A percentile compares a stretch with the other conserved stretches of the same genome.
These are phyloP conservation scores for Candida argentea DNA, from an alignment of 805 yeast species.

Conservation along the genomic window DNA sequence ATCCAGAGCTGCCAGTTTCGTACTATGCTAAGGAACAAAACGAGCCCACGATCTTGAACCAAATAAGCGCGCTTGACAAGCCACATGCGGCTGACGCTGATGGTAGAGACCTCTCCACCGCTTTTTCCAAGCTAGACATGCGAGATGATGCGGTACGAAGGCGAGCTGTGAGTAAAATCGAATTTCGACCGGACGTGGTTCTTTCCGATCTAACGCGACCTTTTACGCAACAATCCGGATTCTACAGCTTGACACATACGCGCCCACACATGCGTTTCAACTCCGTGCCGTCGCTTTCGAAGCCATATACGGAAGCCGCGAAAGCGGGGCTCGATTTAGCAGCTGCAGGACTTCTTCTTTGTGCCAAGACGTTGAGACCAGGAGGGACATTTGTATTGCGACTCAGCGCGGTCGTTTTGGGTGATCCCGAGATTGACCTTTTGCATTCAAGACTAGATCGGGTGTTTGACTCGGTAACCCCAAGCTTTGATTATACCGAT, in stretches of 20 bases:
- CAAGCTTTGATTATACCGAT: too few species aligned
- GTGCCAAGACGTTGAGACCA: slow-evolving; percentile 17
- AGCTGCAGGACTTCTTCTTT: slow-evolving; percentile 26
- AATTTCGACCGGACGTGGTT: slow-evolving; percentile 25
- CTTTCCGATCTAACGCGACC: slow-evolving; percentile 27
- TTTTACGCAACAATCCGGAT: slow-evolving; percentile 26
- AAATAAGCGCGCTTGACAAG: slow-evolving; percentile 7
- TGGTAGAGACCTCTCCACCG: slow-evolving; percentile 3
- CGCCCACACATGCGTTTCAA: slow-evolving; percentile 24
- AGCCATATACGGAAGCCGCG: slow-evolving; percentile 14
- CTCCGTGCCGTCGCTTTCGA: slow-evolving; percentile 16
- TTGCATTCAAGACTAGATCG: slow-evolving; percentile 12
- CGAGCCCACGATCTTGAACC: slow-evolving; percentile 13
- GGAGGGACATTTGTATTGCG: slow-evolving; percentile 24
- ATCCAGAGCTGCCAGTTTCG: too few species aligned
- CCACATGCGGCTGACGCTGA: slow-evolving; percentile 3
- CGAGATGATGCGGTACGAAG: slow-evolving; percentile 3
- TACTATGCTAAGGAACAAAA: slow-evolving; percentile 19
- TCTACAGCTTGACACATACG: slow-evolving; percentile 24
- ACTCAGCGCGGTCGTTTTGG: slow-evolving; percentile 13
- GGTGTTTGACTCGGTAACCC: slow-evolving; percentile 17
- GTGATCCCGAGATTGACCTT: slow-evolving; percentile 20
- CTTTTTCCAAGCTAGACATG: neutral
- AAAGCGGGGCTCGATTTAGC: slow-evolving; percentile 28
- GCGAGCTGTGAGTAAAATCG: slow-evolving; percentile 3